Evolutionary conservation across 345 rosid genomes (phyloP), one percentile per base, ranked within the genome.

Genomic region (Adansonia digitata): DNA sequence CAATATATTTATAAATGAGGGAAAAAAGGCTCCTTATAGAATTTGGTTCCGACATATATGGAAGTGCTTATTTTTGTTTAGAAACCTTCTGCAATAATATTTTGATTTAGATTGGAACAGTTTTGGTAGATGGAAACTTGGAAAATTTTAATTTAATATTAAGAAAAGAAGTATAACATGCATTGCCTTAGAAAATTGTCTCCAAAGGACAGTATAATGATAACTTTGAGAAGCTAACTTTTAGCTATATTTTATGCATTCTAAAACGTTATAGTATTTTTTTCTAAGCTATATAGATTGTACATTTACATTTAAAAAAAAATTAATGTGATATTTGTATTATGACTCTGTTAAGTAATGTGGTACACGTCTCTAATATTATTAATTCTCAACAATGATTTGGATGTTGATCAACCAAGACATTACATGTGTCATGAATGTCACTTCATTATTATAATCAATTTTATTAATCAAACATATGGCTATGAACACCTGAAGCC

Each of bases 41-140:
- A 74, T 48, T 43, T 45, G 48, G 69, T 62, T 84, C 83, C 85
- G 18, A 64, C 83, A 77, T 79, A 42, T 73, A 49, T 75, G 87
- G 87, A 64, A 79, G 80, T 56, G 81, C 80, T 37, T 34, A 64
- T 79, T 56, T 43, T 75, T 75, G 27, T 29, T n/a, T 66, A 31
- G 14, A 77, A 78, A 78, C 63, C 70, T 59, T 69, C 74, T 63
- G 15, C 35, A 63, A 45, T 34, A 72, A 22, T 60, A 57, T 42
- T 35, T 42, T 22, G 49, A 2, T 61, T 31, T 26, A 7, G 37
- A 53, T 53, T 22, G 59, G 59, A 53, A 53, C 59, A 49, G 35
- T 57, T 57, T 59, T 29, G 64, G 35, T 63, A 37, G 27, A 62
- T 62, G 67, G 26, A 46, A 34, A 53, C 56, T 45, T 46, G 72